Base-by-base conservation (phyloP, 257 asterid species). In the Solanum clarkiae region DNA sequence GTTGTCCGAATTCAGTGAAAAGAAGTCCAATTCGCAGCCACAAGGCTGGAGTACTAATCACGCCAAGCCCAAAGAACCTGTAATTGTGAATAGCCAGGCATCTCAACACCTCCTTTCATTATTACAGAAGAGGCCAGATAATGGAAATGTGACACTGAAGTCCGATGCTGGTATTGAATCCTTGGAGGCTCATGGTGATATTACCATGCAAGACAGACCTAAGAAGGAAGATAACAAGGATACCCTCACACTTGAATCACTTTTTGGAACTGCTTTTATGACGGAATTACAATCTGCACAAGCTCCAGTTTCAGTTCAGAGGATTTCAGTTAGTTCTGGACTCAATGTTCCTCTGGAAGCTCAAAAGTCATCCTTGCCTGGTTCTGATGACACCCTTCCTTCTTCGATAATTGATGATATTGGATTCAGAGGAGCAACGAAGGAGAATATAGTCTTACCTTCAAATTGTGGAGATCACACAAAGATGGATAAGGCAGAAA, bases 251-350 rank as follows among this genome's bases (percentile, higher is more conserved):
- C 95, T 95, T 20, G 98, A 95, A 90, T 88, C 97, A 47, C 98
- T 95, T 65, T 95, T 95, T 88, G 98, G 98, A 85, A 86, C 92
- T 92, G 97, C 97, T 90, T 95, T 95, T 85, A 95, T 95, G 98
- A 86, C 87, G 77, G 98, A 94, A 89, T 92, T 95, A 13, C 92
- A 94, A 88, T 94, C 98, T 51, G 94, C 90, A 81, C 92, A 92
- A 65, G 98, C 97, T 74, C 98, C 99, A 44, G 94, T 95, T 86
- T 95, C 99, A 75, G 90, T 90, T 84, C 94, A 93, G 84, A 90
- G 94, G 85, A 94, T 91, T 81, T 86, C 92, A 45, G 85, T 62
- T 68, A 94, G 90, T 11, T 89, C 92, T 88, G 80, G 88, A 72
- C 91, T 74, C 47, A 77, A 85, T 79, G 91, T 90, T 86, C 81